Percentiles rank a stretch among this genome's conserved stretches.
phyloP scores from a whole-genome alignment of 2,329 filamentous ascomycete genomes.

The Diaporthe australafricana region DNA sequence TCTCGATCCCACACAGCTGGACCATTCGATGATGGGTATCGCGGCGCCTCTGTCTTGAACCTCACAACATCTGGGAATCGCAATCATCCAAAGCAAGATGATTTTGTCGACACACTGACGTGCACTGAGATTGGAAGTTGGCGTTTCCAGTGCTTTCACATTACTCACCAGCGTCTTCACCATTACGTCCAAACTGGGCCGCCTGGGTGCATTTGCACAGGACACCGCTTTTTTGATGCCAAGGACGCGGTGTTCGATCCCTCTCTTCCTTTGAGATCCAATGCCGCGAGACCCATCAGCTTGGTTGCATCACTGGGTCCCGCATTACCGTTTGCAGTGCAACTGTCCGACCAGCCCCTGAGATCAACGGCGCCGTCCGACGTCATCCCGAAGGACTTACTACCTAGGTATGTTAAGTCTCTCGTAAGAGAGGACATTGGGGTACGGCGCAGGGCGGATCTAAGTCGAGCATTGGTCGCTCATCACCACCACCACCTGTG shows the following conservation, averaged over 20 bases:
- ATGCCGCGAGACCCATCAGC: background rate
- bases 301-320: background rate
- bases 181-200: background rate
- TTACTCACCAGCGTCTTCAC: background rate
- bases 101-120: background rate
- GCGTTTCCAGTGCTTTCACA: background rate
- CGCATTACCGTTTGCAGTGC: background rate
- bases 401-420: background rate
- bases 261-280: background rate
- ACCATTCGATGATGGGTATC: background rate
- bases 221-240: background rate
- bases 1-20: conserved; percentile 2
- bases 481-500: background rate
- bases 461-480: background rate
- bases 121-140: background rate
- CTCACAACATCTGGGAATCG: background rate
- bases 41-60: background rate
- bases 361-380: background rate
- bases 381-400: background rate
- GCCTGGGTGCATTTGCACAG: background rate
- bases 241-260: background rate
- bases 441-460: background rate
- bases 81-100: background rate
- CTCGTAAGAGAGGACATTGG: too few species aligned
- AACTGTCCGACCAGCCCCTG: background rate